Base-by-base conservation (phyloP, 2,329 filamentous ascomycete genomes). In the Colletotrichum viniferum region DNA sequence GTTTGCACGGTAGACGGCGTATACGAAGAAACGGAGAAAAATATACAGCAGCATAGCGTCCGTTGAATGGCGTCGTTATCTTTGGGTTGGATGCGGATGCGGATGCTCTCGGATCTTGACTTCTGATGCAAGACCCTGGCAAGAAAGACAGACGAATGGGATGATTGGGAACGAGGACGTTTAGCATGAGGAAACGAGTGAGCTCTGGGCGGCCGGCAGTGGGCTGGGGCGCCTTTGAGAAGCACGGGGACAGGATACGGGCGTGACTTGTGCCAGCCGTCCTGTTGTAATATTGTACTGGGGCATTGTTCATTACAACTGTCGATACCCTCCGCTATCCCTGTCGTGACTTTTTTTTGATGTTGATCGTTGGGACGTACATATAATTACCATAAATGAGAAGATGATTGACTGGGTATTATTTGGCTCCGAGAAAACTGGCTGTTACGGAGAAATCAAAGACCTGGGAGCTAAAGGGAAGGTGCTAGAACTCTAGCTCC, bases 401-500 rank as follows among this genome's bases (percentile, higher is more conserved):
- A 62, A 69, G 67, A 52, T 62, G 56, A 62, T 61, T 32, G 56
- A 56, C 13, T 55, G 56, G 56, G 67, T 18, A 62, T 58, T 58
- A 16, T 18, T 8, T 38, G 26, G 43, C 48, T 58, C 12, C n/a
- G 7, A 21, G 24, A 18, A 48, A 12, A 28, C 13, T 56, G 56
- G 18, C 28, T 58, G 48, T 14, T 12, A 16, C 7, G 21, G 10
- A 5, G 3, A 13, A 63, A 7, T 3, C 2, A 14, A 58, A 14
- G 5, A 30, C 43, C 13, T 18, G 43, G 2, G 12, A 7, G 10
- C 43, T 7, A 10, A 7, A 21, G 43, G 2, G 3, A 21, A 10
- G 18, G 12, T 52, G 21, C 81, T 74, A 93, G 80, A 94, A 90
- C 82, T 94, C 93, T 84, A 94, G 84, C 86, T 94, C 92, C 80